Evolutionary conservation across 2,329 filamentous ascomycete genomes (phyloP), one percentile per base, ranked within the genome.

Genomic region (Alternaria brassicae): DNA sequence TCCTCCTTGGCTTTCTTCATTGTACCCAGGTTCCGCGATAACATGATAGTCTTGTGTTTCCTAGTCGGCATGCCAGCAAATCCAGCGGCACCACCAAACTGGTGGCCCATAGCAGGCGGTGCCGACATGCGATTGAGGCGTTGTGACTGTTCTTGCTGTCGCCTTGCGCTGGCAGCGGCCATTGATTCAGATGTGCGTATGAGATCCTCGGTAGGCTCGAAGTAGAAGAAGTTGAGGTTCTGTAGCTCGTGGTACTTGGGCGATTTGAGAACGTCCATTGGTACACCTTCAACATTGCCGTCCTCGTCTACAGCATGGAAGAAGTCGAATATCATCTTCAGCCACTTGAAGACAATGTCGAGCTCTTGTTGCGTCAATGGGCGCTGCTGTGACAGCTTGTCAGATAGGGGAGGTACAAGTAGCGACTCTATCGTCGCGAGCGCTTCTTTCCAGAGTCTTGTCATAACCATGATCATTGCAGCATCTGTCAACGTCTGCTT

Each of bases 381-480:
- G 64, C 88, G 89, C 76, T 99, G 94, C 60, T 87, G 86, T 1
- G 93, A 97, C 4, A 90, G 91, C 75, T 99, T 99, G 77, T 99
- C 95, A 6, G 93, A 97, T 9, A 99, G 82, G 7, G 95, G 95
- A 17, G 95, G 95, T 3, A 99, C 94, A 37, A 99, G 85, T 17
- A 99, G 84, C 36, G 87, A 86, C 79, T 99, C 95, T 64, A 98
- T 91, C 1, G 94, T 96, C 69, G 93, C 89, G 15, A 99, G 84
- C 0, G 97, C 93, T 77, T 99, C 95, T 79, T 99, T 99, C 95
- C 95, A 99, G 6, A 99, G 81, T 42, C 95, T 88, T 21, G 93
- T 96, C 95, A 99, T 99, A 70, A 99, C 95, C 75, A 95, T 93
- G 69, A 93, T 88, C 94, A 99, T 97, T n/a, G 95, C 96, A 57